A percentile compares a stretch with the other conserved stretches of the same genome.
Evolutionary conservation across 208 protist species (phyloP).

Genomic region (Leptomonas seymouri): DNA sequence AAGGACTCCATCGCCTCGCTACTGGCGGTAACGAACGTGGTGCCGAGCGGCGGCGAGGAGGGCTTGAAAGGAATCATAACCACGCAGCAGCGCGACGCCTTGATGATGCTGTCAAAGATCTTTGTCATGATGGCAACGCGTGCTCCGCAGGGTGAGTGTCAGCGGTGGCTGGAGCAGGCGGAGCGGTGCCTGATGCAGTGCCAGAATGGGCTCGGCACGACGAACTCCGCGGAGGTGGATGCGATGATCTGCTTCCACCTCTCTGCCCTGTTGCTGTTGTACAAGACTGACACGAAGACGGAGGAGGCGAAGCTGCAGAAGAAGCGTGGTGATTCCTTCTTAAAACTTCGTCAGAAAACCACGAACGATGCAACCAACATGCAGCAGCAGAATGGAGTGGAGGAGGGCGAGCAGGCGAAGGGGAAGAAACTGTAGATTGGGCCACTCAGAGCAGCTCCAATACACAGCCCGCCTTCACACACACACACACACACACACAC

Average conservation of each 20-base stretch:
- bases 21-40: conserved; percentile 69
- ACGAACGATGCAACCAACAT: conserved; percentile 10
- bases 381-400: conserved; percentile 45
- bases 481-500: conserved; percentile 11
- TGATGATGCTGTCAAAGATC: conserved; percentile 71
- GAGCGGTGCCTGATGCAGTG: conserved; percentile 84
- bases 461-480: neutral
- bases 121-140: conserved; percentile 89
- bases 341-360: conserved; percentile 25
- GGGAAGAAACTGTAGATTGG: conserved; percentile 13
- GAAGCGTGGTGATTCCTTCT: conserved; percentile 50
- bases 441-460: neutral
- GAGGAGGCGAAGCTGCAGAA: conserved; percentile 58
- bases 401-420: conserved; percentile 40
- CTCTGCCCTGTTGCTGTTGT: conserved; percentile 68
- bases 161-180: conserved; percentile 72
- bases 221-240: conserved; percentile 42
- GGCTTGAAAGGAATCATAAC: conserved; percentile 69
- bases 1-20: conserved; percentile 79
- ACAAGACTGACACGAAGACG: conserved; percentile 61
- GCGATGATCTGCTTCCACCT: conserved; percentile 79
- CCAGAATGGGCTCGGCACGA: conserved; percentile 43
- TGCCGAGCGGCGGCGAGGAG: conserved; percentile 58
- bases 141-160: conserved; percentile 63
- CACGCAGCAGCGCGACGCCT: conserved; percentile 76